Evolutionary conservation across 2,329 filamentous ascomycete genomes (phyloP), one percentile per base, ranked within the genome.

Genomic region (Aureobasidium sp.): DNA sequence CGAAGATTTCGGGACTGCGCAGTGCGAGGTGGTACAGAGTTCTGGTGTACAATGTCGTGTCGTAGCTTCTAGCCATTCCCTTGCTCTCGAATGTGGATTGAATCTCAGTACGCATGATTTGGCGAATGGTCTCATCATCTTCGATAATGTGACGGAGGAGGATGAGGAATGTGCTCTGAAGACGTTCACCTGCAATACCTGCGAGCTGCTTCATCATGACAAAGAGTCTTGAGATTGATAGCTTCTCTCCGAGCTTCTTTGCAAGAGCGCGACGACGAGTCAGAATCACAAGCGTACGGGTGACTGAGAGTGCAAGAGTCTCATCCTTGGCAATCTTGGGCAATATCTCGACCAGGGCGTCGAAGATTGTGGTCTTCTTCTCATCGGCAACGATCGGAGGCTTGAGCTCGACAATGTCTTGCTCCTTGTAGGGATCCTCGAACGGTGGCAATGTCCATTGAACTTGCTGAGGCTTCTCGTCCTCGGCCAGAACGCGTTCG

Each of bases 181-280:
- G 82, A 60, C 87, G 87, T 60, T 89, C 84, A 34, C 91, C 89
- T 7, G 89, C 88, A 34, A 86, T 83, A 30, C 89, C 89, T 21
- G 90, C 87, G 63, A 97, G 83, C 72, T 97, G 93, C 73, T 95
- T 96, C 62, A 93, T 86, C 90, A 97, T 96, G 55, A 97, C 84
- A 74, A 99, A 97, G 27, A 99, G 79, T 32, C 91, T 84, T 70
- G 94, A 90, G 53, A 99, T 80, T 68, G 96, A 95, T 71, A 87
- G 89, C 77, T 91, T 96, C 71, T 96, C 89, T 5, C 90, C 90
- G 50, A 97, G 81, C 48, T 83, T 79, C 65, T 85, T 83, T 2
- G 94, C 92, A 64, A 95, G 81, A 15, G 84, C 79, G 54, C 91
- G 87, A 63, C 85, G 84, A 25, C 95, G 85, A 1, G 94, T 97